These are phyloP conservation scores for Penicillium sp. DNA, from an alignment of 2,329 filamentous ascomycete species.

Conservation along the genomic window DNA sequence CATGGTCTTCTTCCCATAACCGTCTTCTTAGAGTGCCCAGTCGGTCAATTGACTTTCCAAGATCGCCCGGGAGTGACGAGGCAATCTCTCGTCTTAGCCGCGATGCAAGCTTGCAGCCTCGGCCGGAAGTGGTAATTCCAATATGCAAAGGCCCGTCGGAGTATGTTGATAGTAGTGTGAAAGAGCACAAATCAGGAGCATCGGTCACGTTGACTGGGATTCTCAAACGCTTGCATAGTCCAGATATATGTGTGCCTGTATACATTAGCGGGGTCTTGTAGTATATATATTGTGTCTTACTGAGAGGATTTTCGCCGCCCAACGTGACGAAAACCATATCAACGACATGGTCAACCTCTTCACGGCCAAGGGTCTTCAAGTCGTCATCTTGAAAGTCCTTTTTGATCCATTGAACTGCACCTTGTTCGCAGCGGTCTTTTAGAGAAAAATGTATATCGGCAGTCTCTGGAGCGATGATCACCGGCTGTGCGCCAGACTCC, in stretches of 20 bases:
- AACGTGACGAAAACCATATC: conserved; percentile 88
- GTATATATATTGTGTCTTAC: conserved; percentile 38
- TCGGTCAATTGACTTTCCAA: conserved; percentile 73
- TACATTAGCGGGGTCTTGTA: conserved; percentile 27
- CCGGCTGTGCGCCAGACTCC: conserved; percentile 73
- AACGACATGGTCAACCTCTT: conserved; percentile 71
- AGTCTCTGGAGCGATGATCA: conserved; percentile 69
- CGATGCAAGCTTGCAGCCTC: conserved; percentile 88
- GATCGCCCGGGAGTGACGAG: conserved; percentile 66
- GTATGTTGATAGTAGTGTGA: conserved; percentile 84
- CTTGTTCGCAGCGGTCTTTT: conserved; percentile 40
- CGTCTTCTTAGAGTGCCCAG: conserved; percentile 68
- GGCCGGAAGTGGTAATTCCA: conserved; percentile 90
- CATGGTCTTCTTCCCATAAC: conserved; percentile 70
- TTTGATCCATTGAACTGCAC: conserved; percentile 39
- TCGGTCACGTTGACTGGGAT: conserved; percentile 94
- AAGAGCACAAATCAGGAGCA: conserved; percentile 78
- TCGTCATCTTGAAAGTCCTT: conserved; percentile 65
- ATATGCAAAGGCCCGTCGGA: conserved; percentile 89
- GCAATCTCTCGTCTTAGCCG: conserved; percentile 86
- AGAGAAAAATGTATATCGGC: conserved; percentile 59
- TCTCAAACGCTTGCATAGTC: conserved; percentile 69
- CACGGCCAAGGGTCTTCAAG: conserved; percentile 70
- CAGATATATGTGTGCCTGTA: conserved; percentile 64
- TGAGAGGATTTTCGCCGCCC: conserved; percentile 46